A percentile compares a stretch with the other conserved stretches of the same genome.
Evolutionary conservation across 768 basidiomycete species (phyloP).

Genomic region (Leccinum obscurum): DNA sequence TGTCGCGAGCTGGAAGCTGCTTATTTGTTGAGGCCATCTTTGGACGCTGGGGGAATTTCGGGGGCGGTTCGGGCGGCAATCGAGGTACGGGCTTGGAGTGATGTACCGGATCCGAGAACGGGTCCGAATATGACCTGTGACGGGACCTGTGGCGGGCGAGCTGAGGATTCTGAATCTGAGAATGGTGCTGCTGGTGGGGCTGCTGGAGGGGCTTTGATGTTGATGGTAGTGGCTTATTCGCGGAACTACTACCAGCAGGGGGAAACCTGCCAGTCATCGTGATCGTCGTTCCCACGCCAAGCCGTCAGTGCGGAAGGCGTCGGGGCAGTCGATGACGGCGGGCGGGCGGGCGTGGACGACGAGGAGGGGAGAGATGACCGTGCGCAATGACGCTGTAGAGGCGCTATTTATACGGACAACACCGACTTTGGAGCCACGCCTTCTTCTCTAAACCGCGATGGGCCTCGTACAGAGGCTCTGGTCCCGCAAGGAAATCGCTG

Average conservation of each 20-base stretch:
- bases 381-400: background rate
- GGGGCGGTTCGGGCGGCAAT: conserved; percentile 39
- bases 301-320: conserved; percentile 1
- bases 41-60: conserved; percentile 28
- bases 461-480: conserved; percentile 34
- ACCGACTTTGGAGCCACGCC: background rate
- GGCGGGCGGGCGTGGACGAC: conserved; percentile 3
- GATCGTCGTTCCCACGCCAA: conserved; percentile 27
- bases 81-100: conserved; percentile 38
- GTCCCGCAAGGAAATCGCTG: conserved; percentile 59
- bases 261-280: conserved; percentile 18
- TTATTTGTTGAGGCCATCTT: conserved; percentile 32
- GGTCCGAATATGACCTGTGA: conserved; percentile 51
- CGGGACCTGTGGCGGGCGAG: conserved; percentile 35
- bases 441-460: conserved; percentile 22
- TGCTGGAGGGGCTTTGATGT: conserved; percentile 4
- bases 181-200: conserved; percentile 3
- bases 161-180: conserved; percentile 24
- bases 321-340: conserved; percentile 10
- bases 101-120: conserved; percentile 46
- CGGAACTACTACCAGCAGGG: conserved; percentile 12
- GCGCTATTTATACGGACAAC: conserved; percentile 29
- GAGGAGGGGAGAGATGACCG: conserved; percentile 9
- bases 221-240: conserved; percentile 30
- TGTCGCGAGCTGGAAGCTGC: conserved; percentile 34